These are phyloP conservation scores for Zychaea mexicana DNA, from an alignment of 371 early-diverging fungal species.

Conservation along the genomic window DNA sequence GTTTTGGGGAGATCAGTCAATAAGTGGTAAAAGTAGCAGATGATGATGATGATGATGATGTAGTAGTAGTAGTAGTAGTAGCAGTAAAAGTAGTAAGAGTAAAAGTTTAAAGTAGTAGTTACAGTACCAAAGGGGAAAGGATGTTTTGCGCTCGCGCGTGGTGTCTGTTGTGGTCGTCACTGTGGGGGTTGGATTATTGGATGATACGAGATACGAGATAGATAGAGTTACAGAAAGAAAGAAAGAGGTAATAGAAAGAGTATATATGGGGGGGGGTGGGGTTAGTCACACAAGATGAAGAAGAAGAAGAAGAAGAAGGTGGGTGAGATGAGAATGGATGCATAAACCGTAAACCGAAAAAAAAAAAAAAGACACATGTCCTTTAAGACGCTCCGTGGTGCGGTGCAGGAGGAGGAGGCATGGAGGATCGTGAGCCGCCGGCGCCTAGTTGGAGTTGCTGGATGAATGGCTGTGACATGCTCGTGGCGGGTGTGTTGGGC, in stretches of 20 bases:
- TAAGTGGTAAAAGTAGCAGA: too few relatives aligned
- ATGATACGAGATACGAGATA: neutral
- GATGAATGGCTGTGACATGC: constrained; percentile 6
- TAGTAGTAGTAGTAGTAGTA: too few relatives aligned
- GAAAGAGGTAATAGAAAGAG: neutral
- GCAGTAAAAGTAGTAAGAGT: too few relatives aligned
- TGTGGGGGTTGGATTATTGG: neutral
- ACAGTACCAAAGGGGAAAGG: too few relatives aligned
- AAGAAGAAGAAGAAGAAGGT: neutral
- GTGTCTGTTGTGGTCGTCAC: too few relatives aligned
- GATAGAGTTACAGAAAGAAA: neutral
- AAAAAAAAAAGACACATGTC: too few relatives aligned
- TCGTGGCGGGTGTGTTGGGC: constrained; percentile 1
- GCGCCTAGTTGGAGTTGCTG: neutral
- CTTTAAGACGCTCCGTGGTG: neutral
- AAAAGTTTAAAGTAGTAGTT: too few relatives aligned
- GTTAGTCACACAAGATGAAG: too few relatives aligned
- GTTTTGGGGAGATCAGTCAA: too few relatives aligned
- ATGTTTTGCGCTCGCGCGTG: too few relatives aligned
- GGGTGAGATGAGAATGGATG: neutral
- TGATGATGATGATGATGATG: too few relatives aligned
- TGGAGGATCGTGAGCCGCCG: neutral
- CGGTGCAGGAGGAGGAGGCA: neutral
- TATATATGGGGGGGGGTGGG: too few relatives aligned
- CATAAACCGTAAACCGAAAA: neutral